Conservation (phyloP, 805 yeast species). For the Candida sonorensis region DNA sequence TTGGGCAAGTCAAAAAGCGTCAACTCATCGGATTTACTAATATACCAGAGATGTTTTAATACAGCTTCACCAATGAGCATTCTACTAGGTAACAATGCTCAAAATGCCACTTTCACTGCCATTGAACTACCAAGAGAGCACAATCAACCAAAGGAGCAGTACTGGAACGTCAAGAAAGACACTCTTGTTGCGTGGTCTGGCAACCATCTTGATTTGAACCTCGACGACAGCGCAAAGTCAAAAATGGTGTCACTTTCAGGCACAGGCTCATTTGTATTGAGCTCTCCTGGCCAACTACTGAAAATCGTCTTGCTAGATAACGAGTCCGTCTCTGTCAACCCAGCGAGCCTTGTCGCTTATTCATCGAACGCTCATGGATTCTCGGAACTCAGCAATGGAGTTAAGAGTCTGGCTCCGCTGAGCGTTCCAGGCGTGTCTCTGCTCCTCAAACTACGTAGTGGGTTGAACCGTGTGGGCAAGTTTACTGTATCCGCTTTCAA, state of each 20-base stretch:
- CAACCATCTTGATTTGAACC: constrained; percentile 21
- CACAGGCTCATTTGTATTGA: constrained; percentile 33
- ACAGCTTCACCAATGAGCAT: constrained; percentile 25
- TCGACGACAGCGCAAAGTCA: constrained; percentile 1
- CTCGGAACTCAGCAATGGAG: constrained; percentile 5
- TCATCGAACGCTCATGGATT: constrained; percentile 5
- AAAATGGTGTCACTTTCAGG: constrained; percentile 23
- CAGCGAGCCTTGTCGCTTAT: constrained; percentile 35
- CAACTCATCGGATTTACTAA: constrained; percentile 13
- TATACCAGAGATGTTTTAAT: constrained; percentile 31
- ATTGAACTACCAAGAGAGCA: constrained; percentile 21
- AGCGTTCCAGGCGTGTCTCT: constrained; percentile 17
- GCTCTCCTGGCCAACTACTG: constrained; percentile 34
- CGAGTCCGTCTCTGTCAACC: constrained; percentile 34
- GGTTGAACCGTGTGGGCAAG: neutral
- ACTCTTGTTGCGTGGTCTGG: constrained; percentile 44
- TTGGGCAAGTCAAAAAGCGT: constrained; percentile 19
- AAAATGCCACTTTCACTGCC: constrained; percentile 29
- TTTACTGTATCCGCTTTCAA: too few relatives aligned
- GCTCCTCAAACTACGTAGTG: neutral
- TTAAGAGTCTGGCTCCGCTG: constrained; percentile 18
- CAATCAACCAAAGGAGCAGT: constrained; percentile 8
- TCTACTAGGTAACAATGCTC: constrained; percentile 29
- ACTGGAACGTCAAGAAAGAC: constrained; percentile 33
- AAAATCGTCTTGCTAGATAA: constrained; percentile 28